Conservation (phyloP, 75 land plant species). For the Pseudotsuga menziesii region DNA sequence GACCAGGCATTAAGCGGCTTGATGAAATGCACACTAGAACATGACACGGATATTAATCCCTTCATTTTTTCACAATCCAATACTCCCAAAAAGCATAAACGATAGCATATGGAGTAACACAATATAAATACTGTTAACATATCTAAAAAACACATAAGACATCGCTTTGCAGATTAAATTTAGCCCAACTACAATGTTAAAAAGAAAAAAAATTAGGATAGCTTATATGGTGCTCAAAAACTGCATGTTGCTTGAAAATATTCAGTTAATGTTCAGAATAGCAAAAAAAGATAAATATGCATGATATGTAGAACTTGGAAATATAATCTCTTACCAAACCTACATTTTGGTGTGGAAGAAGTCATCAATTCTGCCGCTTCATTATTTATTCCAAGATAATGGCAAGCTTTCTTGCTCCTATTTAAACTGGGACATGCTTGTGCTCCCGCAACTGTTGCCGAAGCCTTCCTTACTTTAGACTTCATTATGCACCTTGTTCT, state of each 20-base stretch:
- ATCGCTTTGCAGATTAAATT: no score
- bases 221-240: background rate
- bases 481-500: slow-evolving; percentile 4
- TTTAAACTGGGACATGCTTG: slow-evolving; percentile 8
- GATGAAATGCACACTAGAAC: slow-evolving; percentile 6
- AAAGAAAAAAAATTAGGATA: no score
- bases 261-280: background rate
- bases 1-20: background rate
- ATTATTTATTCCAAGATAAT: background rate
- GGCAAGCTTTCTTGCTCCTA: slow-evolving; percentile 2
- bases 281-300: background rate
- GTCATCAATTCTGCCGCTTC: slow-evolving; percentile 5
- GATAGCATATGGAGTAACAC: background rate
- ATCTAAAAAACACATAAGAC: no score
- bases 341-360: background rate
- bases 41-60: background rate
- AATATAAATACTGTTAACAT: background rate
- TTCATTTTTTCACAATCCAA: background rate
- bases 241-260: background rate
- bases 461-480: slow-evolving; percentile 6
- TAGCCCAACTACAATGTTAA: no score
- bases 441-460: background rate
- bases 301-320: background rate
- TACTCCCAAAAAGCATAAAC: background rate
- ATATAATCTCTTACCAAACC: background rate